Percentiles rank a stretch among this genome's conserved stretches.
Conservation (phyloP, 2,329 filamentous ascomycete species). For the Alternaria conjuncta region DNA sequence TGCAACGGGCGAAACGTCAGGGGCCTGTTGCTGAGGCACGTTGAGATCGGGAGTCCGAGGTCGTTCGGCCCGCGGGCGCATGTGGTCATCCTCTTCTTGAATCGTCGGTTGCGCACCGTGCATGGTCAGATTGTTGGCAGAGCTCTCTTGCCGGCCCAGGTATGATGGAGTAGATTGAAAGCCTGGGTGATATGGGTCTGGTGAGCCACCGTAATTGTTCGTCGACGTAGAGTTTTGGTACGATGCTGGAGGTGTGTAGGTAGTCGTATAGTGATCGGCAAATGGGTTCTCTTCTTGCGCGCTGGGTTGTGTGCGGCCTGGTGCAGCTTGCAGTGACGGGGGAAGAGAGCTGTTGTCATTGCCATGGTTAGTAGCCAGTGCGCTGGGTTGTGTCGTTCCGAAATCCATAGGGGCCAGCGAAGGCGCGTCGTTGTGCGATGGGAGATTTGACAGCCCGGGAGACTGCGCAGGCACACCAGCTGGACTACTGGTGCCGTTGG, state of each 20-base stretch:
- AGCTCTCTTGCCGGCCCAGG: slow-evolving; percentile 52
- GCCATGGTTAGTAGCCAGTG: slow-evolving; percentile 19
- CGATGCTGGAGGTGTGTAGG: slow-evolving; percentile 32
- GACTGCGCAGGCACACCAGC: slow-evolving; percentile 20
- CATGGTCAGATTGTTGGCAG: slow-evolving; percentile 54
- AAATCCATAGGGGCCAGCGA: slow-evolving; percentile 24
- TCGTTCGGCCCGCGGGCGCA: slow-evolving; percentile 29
- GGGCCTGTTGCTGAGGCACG: slow-evolving; percentile 17
- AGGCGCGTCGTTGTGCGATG: slow-evolving; percentile 22
- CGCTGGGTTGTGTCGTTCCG: slow-evolving; percentile 11
- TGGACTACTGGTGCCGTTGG: neutral
- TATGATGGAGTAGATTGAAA: slow-evolving; percentile 52
- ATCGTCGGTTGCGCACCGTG: slow-evolving; percentile 47
- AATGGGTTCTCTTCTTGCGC: slow-evolving; percentile 49
- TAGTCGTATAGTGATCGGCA: slow-evolving; percentile 50
- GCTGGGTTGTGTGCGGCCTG: slow-evolving; percentile 18
- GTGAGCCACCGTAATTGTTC: slow-evolving; percentile 27
- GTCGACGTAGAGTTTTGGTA: slow-evolving; percentile 19
- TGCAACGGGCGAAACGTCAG: slow-evolving; percentile 46
- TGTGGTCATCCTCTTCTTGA: slow-evolving; percentile 36
- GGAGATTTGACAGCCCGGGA: slow-evolving; percentile 10
- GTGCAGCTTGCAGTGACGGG: slow-evolving; percentile 36
- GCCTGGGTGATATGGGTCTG: slow-evolving; percentile 40
- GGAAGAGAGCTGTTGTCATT: slow-evolving; percentile 32
- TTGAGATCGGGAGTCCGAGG: slow-evolving; percentile 35